Percentiles rank a stretch among this genome's conserved stretches.
These are phyloP conservation scores for Epithele typhae DNA, from an alignment of 768 basidiomycete species.

Conservation along the genomic window DNA sequence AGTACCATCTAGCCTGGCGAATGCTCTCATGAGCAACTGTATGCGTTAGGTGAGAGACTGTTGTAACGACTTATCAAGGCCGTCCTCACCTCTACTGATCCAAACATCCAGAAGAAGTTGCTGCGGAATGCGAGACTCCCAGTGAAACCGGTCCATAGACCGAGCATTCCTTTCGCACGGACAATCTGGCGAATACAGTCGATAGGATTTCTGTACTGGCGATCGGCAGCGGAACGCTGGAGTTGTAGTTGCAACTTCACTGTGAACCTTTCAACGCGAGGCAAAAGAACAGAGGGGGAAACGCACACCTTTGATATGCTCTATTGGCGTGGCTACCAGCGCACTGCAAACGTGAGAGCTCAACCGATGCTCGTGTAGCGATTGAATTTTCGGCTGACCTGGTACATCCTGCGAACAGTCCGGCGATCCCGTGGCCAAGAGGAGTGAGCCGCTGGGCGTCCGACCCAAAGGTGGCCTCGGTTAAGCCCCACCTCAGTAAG, in stretches of 20 bases:
- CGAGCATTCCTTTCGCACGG: conserved; percentile 53
- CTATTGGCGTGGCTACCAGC: conserved; percentile 70
- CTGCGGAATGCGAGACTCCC: conserved; percentile 69
- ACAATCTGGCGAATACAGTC: conserved; percentile 65
- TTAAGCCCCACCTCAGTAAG: conserved; percentile 47
- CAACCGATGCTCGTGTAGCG: background rate
- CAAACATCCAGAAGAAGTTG: conserved; percentile 80
- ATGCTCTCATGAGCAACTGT: conserved; percentile 57
- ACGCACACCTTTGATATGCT: conserved; percentile 57
- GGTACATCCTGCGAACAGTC: conserved; percentile 64
- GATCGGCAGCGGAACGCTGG: conserved; percentile 44
- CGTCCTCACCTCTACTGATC: conserved; percentile 53
- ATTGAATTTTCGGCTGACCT: conserved; percentile 44
- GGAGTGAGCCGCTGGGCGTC: conserved; percentile 52
- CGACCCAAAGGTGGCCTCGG: conserved; percentile 43
- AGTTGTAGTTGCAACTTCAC: conserved; percentile 69
- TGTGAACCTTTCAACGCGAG: background rate
- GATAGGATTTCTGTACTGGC: conserved; percentile 61
- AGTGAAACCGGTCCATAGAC: conserved; percentile 73
- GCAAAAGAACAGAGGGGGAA: background rate
- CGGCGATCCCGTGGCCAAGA: conserved; percentile 61
- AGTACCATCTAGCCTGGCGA: conserved; percentile 52
- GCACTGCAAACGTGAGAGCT: conserved; percentile 37
- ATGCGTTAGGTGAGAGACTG: background rate
- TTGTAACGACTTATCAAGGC: background rate